Conservation (phyloP, 805 yeast genomes). For the Sugiyamaella floridensis region DNA sequence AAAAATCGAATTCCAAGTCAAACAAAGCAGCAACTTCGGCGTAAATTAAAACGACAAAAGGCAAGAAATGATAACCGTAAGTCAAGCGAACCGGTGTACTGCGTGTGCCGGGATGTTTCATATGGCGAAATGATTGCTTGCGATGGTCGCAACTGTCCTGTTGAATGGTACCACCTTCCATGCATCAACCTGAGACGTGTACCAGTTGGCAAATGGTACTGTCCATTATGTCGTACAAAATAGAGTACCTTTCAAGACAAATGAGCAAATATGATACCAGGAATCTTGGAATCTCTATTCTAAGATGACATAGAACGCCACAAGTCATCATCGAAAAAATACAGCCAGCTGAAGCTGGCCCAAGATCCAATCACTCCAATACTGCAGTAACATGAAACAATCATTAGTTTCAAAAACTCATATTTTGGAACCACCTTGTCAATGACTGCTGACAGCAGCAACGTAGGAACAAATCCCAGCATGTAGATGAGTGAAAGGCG, state of each 20-base stretch:
- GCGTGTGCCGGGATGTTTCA: constrained; percentile 42
- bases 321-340: constrained; percentile 62
- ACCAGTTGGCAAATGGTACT: constrained; percentile 77
- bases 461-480: constrained; percentile 59
- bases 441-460: constrained; percentile 50
- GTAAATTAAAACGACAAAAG: neutral
- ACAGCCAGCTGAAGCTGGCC: constrained; percentile 84
- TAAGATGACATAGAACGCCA: constrained; percentile 7
- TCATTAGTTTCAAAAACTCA: constrained; percentile 74
- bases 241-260: neutral
- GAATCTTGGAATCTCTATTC: neutral
- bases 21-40: neutral
- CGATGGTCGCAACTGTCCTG: constrained; percentile 66
- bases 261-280: too few relatives aligned
- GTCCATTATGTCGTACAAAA: constrained; percentile 50
- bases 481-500: constrained; percentile 61
- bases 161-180: constrained; percentile 91
- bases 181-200: constrained; percentile 75
- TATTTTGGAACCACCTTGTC: constrained; percentile 47
- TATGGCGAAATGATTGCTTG: constrained; percentile 87
- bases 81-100: constrained; percentile 29
- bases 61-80: neutral
- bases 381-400: constrained; percentile 78
- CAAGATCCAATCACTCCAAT: constrained; percentile 80
- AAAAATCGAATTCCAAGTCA: too few relatives aligned